phyloP scores from a whole-genome alignment of 1,284 basidiomycete species.

The Trichosporon sp. region DNA sequence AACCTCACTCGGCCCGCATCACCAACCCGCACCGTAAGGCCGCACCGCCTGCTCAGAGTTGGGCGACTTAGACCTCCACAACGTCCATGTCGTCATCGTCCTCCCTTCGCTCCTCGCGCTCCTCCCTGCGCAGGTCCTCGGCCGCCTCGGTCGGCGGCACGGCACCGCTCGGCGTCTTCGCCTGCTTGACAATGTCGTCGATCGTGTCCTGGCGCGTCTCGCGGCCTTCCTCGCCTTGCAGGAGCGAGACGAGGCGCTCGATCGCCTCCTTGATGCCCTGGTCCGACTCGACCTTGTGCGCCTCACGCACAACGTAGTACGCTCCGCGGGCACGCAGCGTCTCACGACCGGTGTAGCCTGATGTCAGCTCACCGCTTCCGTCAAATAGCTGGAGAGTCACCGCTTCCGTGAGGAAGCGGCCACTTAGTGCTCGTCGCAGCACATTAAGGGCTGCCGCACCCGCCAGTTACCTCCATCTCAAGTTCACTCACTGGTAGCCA shows the following conservation, averaged over 20 bases:
- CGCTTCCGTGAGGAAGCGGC: too few species aligned
- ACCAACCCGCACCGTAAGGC: neutral
- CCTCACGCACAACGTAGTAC: slow-evolving; percentile 76
- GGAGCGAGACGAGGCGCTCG: slow-evolving; percentile 65
- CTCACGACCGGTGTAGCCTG: slow-evolving; percentile 73
- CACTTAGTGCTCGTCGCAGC: neutral
- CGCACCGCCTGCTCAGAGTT: neutral
- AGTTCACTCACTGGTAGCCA: slow-evolving; percentile 63
- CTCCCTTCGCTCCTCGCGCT: slow-evolving; percentile 10
- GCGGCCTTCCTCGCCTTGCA: slow-evolving; percentile 64
- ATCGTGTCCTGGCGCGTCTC: slow-evolving; percentile 51
- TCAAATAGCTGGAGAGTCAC: too few species aligned
- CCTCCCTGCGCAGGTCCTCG: slow-evolving; percentile 23
- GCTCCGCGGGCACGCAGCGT: slow-evolving; percentile 72
- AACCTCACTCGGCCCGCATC: too few species aligned
- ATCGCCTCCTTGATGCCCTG: slow-evolving; percentile 65
- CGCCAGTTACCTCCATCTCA: neutral
- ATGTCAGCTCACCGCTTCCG: neutral
- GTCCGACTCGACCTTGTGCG: slow-evolving; percentile 73
- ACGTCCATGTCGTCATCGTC: slow-evolving; percentile 32
- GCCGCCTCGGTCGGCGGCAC: slow-evolving; percentile 10
- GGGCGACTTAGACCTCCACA: slow-evolving; percentile 26
- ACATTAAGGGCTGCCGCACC: neutral
- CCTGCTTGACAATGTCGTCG: slow-evolving; percentile 54
- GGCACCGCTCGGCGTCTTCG: slow-evolving; percentile 26